A percentile compares a stretch with the other conserved stretches of the same genome.
phyloP scores from a whole-genome alignment of 176 grass and related monocot species.

The Saccharum spontaneum region DNA sequence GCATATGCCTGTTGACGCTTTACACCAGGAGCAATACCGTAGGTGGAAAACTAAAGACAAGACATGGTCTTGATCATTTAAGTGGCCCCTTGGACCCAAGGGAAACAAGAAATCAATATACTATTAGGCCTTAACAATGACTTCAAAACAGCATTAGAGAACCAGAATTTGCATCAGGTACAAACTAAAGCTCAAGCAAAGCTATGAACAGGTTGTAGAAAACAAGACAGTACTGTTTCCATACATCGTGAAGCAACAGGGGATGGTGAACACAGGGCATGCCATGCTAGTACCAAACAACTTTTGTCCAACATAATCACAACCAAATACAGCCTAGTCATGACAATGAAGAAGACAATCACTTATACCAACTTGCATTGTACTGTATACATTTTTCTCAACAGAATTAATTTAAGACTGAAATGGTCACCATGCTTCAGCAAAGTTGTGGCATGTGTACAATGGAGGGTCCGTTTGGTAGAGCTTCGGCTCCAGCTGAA shows the following conservation, averaged over 20 bases:
- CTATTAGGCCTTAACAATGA: conserved; percentile 13
- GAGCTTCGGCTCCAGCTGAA: too few relatives aligned
- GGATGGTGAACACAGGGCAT: neutral
- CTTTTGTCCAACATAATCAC: neutral
- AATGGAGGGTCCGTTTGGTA: neutral
- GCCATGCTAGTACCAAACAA: neutral
- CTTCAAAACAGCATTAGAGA: neutral
- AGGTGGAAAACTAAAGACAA: conserved; percentile 22
- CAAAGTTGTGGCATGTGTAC: neutral
- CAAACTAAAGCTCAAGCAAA: neutral
- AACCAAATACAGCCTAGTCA: neutral
- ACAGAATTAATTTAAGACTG: neutral
- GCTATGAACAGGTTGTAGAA: neutral
- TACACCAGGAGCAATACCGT: conserved; percentile 7
- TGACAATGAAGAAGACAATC: neutral
- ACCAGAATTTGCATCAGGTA: neutral
- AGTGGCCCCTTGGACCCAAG: neutral
- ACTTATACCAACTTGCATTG: neutral
- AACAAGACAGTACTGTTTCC: neutral
- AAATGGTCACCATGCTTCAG: neutral
- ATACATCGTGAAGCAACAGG: neutral
- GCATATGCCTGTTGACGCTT: neutral
- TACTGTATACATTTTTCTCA: neutral
- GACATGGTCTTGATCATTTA: neutral
- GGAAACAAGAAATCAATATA: neutral